Evolutionary conservation across 768 basidiomycete species (phyloP).

Genomic region (Lentinus brumalis): DNA sequence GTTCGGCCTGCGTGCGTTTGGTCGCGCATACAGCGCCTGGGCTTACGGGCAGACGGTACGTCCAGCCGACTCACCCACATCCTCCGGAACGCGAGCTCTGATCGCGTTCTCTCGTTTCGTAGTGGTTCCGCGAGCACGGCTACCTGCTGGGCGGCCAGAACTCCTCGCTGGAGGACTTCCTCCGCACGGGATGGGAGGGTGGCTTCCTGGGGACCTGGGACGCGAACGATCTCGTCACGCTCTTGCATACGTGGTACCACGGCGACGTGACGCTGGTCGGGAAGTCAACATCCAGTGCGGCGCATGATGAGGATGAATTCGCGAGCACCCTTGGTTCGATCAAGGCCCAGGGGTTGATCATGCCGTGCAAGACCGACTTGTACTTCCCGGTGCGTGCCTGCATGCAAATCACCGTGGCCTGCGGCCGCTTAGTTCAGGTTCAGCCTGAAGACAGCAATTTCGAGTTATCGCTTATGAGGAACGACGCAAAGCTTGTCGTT

Average conservation of each 20-base stretch:
- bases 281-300: background rate
- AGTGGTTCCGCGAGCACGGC: conserved; percentile 58
- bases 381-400: conserved; percentile 58
- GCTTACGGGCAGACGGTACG: conserved; percentile 56
- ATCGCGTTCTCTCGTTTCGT: background rate
- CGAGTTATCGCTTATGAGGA: conserved; percentile 46
- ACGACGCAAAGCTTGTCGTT: conserved; percentile 47
- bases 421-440: too few species aligned
- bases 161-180: conserved; percentile 49
- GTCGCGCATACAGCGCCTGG: conserved; percentile 58
- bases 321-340: conserved; percentile 42
- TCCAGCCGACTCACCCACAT: background rate
- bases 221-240: conserved; percentile 49
- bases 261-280: conserved; percentile 51
- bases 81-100: background rate
- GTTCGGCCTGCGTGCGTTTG: conserved; percentile 56
- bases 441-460: conserved; percentile 58
- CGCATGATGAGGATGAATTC: conserved; percentile 37
- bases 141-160: conserved; percentile 48
- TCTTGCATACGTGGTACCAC: conserved; percentile 52
- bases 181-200: conserved; percentile 55
- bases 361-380: conserved; percentile 61
- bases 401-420: too few species aligned
- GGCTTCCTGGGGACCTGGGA: conserved; percentile 34
- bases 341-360: conserved; percentile 54